phyloP scores from a whole-genome alignment of 176 grass and related monocot genomes.

The Elymus sibiricus region DNA sequence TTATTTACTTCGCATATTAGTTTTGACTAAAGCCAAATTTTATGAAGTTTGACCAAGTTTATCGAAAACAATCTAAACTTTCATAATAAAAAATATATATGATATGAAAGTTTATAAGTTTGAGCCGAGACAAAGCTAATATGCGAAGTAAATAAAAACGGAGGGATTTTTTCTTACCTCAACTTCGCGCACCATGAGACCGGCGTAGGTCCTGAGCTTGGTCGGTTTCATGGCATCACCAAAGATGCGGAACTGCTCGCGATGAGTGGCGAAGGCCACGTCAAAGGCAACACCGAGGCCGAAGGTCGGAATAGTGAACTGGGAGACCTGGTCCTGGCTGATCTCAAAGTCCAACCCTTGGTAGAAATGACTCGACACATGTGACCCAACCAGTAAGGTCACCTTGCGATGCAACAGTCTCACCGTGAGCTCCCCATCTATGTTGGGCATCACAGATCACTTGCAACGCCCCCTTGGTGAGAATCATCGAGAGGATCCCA shows the following conservation, averaged over 20 bases:
- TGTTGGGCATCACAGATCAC: not conserved
- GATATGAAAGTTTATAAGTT: too few relatives aligned
- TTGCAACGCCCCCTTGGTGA: constrained; percentile 45
- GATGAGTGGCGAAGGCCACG: constrained; percentile 33
- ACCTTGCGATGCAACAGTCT: not conserved
- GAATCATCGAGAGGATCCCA: constrained; percentile 17
- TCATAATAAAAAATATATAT: too few relatives aligned
- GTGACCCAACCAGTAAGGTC: not conserved
- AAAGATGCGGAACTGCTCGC: constrained; percentile 66
- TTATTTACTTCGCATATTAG: too few relatives aligned
- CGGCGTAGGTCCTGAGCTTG: constrained; percentile 51
- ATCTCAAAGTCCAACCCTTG: not conserved
- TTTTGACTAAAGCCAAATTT: too few relatives aligned
- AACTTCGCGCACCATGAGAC: constrained; percentile 42
- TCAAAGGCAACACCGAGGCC: constrained; percentile 53
- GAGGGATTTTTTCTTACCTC: constrained; percentile 50
- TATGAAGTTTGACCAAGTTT: too few relatives aligned
- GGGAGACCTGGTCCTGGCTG: constrained; percentile 54
- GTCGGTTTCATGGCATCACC: constrained; percentile 43
- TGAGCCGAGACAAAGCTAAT: too few relatives aligned
- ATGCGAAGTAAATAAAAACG: too few relatives aligned
- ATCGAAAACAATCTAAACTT: too few relatives aligned
- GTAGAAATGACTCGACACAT: not conserved
- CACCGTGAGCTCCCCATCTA: not conserved
- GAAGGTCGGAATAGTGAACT: constrained; percentile 62